A percentile compares a stretch with the other conserved stretches of the same genome.
These are phyloP conservation scores for Herpotrichia juniperi DNA, from an alignment of 2,329 filamentous ascomycete species.

Conservation along the genomic window DNA sequence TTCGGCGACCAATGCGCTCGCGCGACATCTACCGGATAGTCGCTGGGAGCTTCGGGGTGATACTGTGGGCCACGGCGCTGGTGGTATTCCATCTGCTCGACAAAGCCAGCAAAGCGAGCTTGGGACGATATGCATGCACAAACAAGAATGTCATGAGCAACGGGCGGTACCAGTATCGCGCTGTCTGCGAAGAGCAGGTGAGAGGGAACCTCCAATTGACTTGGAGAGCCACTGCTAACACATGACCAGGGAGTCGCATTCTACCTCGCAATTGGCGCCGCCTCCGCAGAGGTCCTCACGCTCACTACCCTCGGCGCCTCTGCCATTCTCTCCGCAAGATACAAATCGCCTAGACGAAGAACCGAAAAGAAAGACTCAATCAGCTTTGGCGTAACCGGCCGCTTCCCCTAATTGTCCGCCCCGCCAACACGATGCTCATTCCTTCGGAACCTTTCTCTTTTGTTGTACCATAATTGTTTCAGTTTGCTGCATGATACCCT, in stretches of 20 bases:
- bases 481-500: conserved; percentile 33
- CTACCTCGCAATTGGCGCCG: conserved; percentile 43
- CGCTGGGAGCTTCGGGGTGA: conserved; percentile 39
- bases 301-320: conserved; percentile 40
- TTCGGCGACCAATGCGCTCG: conserved; percentile 41
- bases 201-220: conserved; percentile 5
- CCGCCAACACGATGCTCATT: conserved; percentile 1
- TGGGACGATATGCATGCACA: conserved; percentile 43
- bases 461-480: conserved; percentile 9
- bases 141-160: conserved; percentile 42
- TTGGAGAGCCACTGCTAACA: conserved; percentile 18
- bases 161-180: conserved; percentile 44
- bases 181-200: conserved; percentile 46
- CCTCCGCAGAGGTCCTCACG: conserved; percentile 36
- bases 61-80: conserved; percentile 40
- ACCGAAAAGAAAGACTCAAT: conserved; percentile 18
- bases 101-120: conserved; percentile 43
- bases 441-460: not conserved
- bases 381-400: conserved; percentile 15
- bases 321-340: conserved; percentile 32
- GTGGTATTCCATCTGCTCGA: conserved; percentile 41
- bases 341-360: conserved; percentile 9
- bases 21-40: conserved; percentile 42
- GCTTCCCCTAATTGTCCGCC: conserved; percentile 10
- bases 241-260: conserved; percentile 37